These are phyloP conservation scores for Barbarea vulgaris DNA, from an alignment of 345 rosid species.

Conservation along the genomic window DNA sequence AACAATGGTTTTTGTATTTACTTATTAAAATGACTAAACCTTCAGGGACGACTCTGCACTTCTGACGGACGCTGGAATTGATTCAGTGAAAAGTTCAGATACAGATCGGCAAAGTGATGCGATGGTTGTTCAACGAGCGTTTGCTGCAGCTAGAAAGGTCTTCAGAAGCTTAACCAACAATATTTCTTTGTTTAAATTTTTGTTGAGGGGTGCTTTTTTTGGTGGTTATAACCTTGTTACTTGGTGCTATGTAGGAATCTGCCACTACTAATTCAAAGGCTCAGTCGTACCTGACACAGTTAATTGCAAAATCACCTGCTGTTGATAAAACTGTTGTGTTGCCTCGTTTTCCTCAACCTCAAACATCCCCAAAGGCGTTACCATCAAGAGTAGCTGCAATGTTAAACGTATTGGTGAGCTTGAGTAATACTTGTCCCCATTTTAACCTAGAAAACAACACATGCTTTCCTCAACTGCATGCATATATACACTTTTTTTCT, in stretches of 20 bases:
- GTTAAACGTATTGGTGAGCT: constrained; percentile 83
- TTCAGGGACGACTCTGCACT: constrained; percentile 69
- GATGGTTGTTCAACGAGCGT: constrained; percentile 84
- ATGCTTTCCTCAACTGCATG: neutral
- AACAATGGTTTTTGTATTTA: constrained; percentile 2
- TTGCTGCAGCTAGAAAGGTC: constrained; percentile 73
- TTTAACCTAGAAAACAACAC: neutral
- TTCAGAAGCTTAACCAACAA: neutral
- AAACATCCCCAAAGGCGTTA: constrained; percentile 58
- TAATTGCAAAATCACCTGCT: constrained; percentile 66
- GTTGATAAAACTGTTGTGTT: constrained; percentile 46
- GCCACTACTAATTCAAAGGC: constrained; percentile 53
- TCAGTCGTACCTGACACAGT: constrained; percentile 66
- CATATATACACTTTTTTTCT: constrained; percentile 2
- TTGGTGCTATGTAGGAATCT: constrained; percentile 56
- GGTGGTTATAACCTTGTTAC: constrained; percentile 25
- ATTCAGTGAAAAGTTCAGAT: constrained; percentile 50
- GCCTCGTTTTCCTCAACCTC: constrained; percentile 78
- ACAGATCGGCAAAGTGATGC: constrained; percentile 84
- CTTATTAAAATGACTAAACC: constrained; percentile 30
- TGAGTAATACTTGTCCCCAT: neutral
- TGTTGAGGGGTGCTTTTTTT: constrained; percentile 4
- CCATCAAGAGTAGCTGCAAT: constrained; percentile 88
- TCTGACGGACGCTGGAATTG: constrained; percentile 50
- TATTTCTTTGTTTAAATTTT: constrained; percentile 14